Evolutionary conservation across 306 rosid species (phyloP).

Genomic region (Pyrus pyrifolia): DNA sequence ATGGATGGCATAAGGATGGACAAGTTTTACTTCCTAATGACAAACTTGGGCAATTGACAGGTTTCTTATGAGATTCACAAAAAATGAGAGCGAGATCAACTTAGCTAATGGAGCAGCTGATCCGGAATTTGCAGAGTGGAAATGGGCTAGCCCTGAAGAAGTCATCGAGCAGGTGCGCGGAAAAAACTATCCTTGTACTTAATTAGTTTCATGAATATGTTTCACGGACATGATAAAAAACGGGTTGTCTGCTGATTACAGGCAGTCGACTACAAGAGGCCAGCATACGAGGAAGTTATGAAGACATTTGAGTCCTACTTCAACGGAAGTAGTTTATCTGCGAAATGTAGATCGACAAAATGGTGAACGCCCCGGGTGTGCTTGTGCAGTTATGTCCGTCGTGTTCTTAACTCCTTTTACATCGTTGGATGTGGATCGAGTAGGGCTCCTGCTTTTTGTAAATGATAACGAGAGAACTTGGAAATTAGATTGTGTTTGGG

Average conservation of each 20-base stretch:
- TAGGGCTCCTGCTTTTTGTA: conserved; percentile 44
- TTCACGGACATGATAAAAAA: conserved; percentile 4
- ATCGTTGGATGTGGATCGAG: conserved; percentile 22
- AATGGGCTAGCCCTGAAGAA: conserved; percentile 86
- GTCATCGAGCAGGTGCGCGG: conserved; percentile 80
- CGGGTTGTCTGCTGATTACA: conserved; percentile 29
- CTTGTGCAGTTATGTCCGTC: conserved; percentile 27
- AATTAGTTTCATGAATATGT: background rate
- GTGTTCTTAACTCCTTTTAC: conserved; percentile 29
- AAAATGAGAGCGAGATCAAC: conserved; percentile 72
- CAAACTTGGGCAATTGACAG: conserved; percentile 33
- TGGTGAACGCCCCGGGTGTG: conserved; percentile 57
- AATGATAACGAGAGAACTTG: conserved; percentile 38
- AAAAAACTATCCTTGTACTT: background rate
- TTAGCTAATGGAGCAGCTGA: conserved; percentile 82
- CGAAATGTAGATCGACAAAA: conserved; percentile 82
- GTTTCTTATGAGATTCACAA: conserved; percentile 80
- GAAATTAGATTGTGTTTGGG: conserved; percentile 39
- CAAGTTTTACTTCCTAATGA: background rate
- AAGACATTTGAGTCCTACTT: conserved; percentile 70
- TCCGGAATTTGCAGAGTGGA: conserved; percentile 92
- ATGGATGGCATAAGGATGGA: background rate
- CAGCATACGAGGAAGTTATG: conserved; percentile 86
- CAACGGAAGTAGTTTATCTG: conserved; percentile 42
- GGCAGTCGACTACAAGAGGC: conserved; percentile 99